phyloP scores from a whole-genome alignment of 768 basidiomycete genomes.

The Termitomyces sp. region DNA sequence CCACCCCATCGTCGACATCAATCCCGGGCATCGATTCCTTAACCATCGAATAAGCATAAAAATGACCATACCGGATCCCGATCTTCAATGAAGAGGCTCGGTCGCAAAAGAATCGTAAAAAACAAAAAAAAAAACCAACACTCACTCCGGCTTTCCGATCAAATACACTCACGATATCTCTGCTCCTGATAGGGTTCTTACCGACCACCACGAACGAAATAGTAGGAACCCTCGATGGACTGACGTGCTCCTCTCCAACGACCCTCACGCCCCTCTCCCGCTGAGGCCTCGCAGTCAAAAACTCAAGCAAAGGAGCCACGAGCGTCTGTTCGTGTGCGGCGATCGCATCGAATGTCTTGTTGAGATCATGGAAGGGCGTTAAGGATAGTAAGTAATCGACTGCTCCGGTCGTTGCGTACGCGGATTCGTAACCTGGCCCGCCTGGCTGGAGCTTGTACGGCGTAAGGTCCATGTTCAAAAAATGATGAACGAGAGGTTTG shows the following conservation, averaged over 20 bases:
- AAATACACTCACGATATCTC: constrained; percentile 57
- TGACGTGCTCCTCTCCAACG: constrained; percentile 51
- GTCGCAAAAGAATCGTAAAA: not conserved
- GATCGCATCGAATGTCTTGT: constrained; percentile 50
- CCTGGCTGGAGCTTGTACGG: constrained; percentile 68
- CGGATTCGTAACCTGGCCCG: constrained; percentile 69
- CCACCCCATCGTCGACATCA: constrained; percentile 58
- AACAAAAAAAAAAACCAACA: constrained; percentile 4
- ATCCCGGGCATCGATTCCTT: constrained; percentile 47
- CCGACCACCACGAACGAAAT: constrained; percentile 68
- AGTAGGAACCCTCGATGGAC: constrained; percentile 52
- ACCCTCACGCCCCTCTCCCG: constrained; percentile 56
- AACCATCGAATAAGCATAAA: constrained; percentile 67
- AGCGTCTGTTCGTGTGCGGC: constrained; percentile 57
- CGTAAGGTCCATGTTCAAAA: constrained; percentile 41
- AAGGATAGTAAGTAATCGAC: constrained; percentile 60
- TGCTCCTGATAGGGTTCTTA: constrained; percentile 48
- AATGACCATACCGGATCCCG: constrained; percentile 75
- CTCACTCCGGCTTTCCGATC: constrained; percentile 60
- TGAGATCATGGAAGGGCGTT: constrained; percentile 39
- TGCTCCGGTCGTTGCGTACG: constrained; percentile 55
- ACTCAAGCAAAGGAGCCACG: constrained; percentile 46
- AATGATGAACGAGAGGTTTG: constrained; percentile 62
- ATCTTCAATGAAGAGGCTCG: constrained; percentile 36
- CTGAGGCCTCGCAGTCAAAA: constrained; percentile 44